Base-by-base conservation (phyloP, 352 stramenopile genomes). In the Phytophthora tentaculata region DNA sequence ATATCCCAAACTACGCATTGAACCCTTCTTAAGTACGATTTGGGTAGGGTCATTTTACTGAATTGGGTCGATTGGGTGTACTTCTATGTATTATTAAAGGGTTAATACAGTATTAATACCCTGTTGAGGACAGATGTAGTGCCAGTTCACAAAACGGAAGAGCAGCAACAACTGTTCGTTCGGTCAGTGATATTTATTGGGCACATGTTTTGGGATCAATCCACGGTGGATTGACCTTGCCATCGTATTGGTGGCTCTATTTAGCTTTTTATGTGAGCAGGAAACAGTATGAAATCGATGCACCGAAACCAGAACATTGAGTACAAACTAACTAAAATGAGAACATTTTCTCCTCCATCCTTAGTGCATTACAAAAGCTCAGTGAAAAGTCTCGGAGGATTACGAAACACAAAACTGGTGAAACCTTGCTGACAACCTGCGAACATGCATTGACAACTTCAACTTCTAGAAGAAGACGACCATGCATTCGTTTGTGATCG, bases 131-230 rank as follows among this genome's bases (percentile, higher is more conserved):
- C 6, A 39, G 32, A 43, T 5, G 10, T 4, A 48, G 17, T 20
- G 41, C 2, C 5, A 20, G 41, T 48, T 48, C 17, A 29, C n/a
- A 8, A 8, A 37, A 57, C 22, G 47, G 14, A 53, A 53, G 24
- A 29, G 22, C 29, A 32, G 10, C 35, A 28, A n/a, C 53, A 60
- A 28, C 39, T 51, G 39, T 51, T 51, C 24, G 43, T 5, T 24
- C 17, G n/a, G n/a, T n/a, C n/a, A n/a, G n/a, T n/a, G n/a, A n/a
- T n/a, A n/a, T 54, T 12, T 54, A 23, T 41, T 26, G 20, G 10
- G 22, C 57, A 64, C 12, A 17, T 64, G 57, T 49, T 64, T 57
- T 17, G 12, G 35, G 5, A 48, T 19, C 28, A 55, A 63, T 55
- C n/a, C 24, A 44, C 41, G 52, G 56, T 19, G 17, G 7, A 13